Percentiles rank a stretch among this genome's conserved stretches.
phyloP scores from a whole-genome alignment of 148 eudicot genomes.

The Rhododendron ferrugineum region DNA sequence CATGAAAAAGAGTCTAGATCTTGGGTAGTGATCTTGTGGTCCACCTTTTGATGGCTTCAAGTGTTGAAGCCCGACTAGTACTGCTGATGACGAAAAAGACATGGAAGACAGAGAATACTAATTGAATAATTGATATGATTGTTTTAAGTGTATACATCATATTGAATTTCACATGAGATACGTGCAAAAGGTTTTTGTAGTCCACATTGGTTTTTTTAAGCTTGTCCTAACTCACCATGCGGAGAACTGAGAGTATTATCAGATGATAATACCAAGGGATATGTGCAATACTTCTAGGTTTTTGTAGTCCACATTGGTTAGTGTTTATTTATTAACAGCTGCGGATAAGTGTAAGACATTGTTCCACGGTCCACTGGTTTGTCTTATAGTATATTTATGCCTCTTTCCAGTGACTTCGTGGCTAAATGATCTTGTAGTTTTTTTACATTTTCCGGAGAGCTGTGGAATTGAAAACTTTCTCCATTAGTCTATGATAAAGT shows the following conservation, averaged over 20 bases:
- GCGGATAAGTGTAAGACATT: neutral
- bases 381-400: neutral
- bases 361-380: neutral
- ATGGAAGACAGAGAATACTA: conserved; percentile 17
- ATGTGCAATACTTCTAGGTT: neutral
- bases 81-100: conserved; percentile 19
- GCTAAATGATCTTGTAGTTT: neutral
- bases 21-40: conserved; percentile 25
- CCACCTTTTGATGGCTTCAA: neutral
- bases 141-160: conserved; percentile 12
- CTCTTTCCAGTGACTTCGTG: neutral
- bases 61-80: conserved; percentile 1
- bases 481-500: neutral
- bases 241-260: conserved; percentile 7
- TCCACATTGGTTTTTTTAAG: conserved; percentile 13
- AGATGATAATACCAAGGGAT: neutral
- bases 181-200: conserved; percentile 9
- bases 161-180: conserved; percentile 11
- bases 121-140: conserved; percentile 19
- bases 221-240: conserved; percentile 10
- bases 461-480: neutral
- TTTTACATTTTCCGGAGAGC: neutral
- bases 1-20: conserved; percentile 83
- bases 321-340: neutral
- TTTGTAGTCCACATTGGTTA: neutral